Base-by-base conservation (phyloP, 2,329 filamentous ascomycete species). In the Paraconiothyrium sp. region DNA sequence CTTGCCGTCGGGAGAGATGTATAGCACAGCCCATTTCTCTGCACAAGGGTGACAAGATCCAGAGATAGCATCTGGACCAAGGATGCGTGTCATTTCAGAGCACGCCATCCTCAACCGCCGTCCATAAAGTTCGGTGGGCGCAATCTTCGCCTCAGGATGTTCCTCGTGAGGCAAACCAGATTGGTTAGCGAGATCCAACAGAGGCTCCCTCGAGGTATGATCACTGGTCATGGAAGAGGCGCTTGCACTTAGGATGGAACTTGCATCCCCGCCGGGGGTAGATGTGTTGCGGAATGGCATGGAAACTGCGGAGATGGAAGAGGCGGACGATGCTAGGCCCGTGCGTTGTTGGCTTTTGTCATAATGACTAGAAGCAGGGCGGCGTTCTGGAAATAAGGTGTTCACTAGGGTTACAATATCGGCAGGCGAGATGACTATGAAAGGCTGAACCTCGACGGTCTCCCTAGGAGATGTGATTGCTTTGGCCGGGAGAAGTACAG, bases 371-470 rank as follows among this genome's bases (percentile, higher is more conserved):
- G 90, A 92, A 39, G 84, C 83, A 1, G 90, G 89, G 44, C 90
- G 84, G 57, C 86, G 85, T 70, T 92, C 90, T 0, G 94, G 94
- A 72, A 94, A 97, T 14, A 97, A 85, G 11, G 91, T 90, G 76
- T 95, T 92, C 65, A 96, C 87, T 70, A 97, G 81, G 2, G 92
- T 94, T 39, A 91, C 83, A 67, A 97, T 82, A 76, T 97, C 94
- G 44, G 91, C 86, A 39, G 92, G 88, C 72, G 91, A 92, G 67
- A 97, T 80, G 37, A 94, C 90, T 71, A 96, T 82, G 73, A 93
- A 95, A 35, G 90, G 91, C 72, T 91, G 91, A 10, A 93, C 90
- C 76, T 93, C 90, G 22, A 86, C 86, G n/a, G 90, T 93, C 77
- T 93, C 91, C 63, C 90, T 83, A 11, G 92, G 82, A 4, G 90